phyloP scores from a whole-genome alignment of 345 rosid genomes.

The Viola odorata region DNA sequence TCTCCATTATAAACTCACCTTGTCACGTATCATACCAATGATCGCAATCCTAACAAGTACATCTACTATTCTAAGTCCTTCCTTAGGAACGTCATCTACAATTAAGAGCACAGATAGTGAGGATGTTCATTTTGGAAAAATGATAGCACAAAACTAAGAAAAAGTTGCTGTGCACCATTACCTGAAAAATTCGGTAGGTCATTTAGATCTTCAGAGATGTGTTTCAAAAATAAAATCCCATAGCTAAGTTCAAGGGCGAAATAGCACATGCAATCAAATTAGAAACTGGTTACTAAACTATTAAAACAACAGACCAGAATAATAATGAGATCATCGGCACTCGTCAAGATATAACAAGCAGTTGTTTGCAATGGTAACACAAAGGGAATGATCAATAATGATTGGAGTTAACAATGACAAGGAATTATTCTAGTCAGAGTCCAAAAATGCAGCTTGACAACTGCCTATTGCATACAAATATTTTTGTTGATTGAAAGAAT shows the following conservation, averaged over 20 bases:
- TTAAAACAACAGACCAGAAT: neutral
- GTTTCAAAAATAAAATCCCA: constrained; percentile 63
- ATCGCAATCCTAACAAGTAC: constrained; percentile 77
- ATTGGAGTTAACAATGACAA: neutral
- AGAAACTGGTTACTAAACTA: neutral
- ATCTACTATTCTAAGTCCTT: constrained; percentile 90
- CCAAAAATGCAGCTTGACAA: too few species aligned
- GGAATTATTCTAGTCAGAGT: too few species aligned
- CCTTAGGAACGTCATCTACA: constrained; percentile 98
- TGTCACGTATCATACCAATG: constrained; percentile 61
- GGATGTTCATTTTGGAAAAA: neutral
- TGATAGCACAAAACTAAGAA: neutral
- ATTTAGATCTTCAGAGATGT: constrained; percentile 62
- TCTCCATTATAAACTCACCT: constrained; percentile 43
- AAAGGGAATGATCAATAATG: constrained; percentile 1
- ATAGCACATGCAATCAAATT: constrained; percentile 4
- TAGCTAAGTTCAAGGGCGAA: constrained; percentile 37
- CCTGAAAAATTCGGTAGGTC: constrained; percentile 71
- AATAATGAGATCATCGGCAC: neutral
- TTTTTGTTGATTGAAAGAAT: too few species aligned
- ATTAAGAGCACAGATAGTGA: constrained; percentile 18
- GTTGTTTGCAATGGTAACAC: neutral
- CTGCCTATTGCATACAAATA: too few species aligned
- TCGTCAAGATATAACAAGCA: neutral
- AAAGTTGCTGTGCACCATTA: constrained; percentile 20